Evolutionary conservation across 140 eudicot species (phyloP).

Genomic region (Bidens hawaiensis): DNA sequence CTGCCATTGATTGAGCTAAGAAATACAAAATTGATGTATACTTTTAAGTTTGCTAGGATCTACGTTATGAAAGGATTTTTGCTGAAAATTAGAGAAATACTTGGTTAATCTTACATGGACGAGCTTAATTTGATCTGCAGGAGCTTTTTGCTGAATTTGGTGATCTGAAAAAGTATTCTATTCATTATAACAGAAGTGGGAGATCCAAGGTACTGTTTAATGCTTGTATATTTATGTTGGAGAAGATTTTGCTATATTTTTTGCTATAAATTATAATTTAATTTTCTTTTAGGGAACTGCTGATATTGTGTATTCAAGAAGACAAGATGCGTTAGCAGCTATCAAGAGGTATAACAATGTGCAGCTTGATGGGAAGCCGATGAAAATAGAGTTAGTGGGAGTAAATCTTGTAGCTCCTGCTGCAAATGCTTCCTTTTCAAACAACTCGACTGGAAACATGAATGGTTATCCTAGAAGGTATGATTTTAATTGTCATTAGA

Average conservation of each 20-base stretch:
- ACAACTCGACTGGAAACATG: slow-evolving; percentile 44
- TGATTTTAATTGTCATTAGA: too few species aligned
- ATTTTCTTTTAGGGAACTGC: slow-evolving; percentile 75
- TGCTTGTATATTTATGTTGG: slow-evolving; percentile 11
- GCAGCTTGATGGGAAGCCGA: slow-evolving; percentile 99
- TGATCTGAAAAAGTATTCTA: slow-evolving; percentile 64
- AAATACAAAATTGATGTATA: too few species aligned
- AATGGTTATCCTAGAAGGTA: slow-evolving; percentile 60
- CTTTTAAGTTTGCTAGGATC: too few species aligned
- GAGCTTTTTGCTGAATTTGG: slow-evolving; percentile 96
- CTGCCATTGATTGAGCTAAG: too few species aligned
- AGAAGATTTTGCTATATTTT: slow-evolving; percentile 13
- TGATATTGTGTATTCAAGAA: slow-evolving; percentile 75
- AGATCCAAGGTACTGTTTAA: slow-evolving; percentile 87
- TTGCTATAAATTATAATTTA: slow-evolving; percentile 14
- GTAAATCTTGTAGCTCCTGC: slow-evolving; percentile 59
- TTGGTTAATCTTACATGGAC: slow-evolving; percentile 9
- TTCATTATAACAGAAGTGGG: slow-evolving; percentile 95
- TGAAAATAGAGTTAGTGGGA: slow-evolving; percentile 91
- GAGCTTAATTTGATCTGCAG: slow-evolving; percentile 34
- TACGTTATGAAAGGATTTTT: too few species aligned
- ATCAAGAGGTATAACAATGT: slow-evolving; percentile 94
- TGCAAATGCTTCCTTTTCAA: slow-evolving; percentile 35
- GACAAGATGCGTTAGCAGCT: slow-evolving; percentile 88
- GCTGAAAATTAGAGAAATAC: not conserved